phyloP scores from a whole-genome alignment of 345 rosid species.

The Euclidium syriacum region DNA sequence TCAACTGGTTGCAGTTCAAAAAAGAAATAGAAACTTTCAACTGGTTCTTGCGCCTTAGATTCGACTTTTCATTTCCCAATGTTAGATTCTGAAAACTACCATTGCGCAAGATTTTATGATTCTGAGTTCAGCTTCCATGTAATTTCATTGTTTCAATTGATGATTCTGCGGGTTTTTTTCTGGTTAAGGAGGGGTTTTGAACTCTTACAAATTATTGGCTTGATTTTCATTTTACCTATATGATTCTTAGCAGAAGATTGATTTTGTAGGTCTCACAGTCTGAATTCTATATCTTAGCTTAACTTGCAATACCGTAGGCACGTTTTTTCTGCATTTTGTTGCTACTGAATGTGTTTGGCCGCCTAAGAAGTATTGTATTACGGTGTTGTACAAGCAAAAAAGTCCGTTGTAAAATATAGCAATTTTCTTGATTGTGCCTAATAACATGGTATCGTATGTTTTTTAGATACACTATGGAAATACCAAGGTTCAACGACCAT shows the following conservation, averaged over 20 bases:
- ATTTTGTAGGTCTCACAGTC: background rate
- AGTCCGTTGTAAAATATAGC: too few species aligned
- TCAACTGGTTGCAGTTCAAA: background rate
- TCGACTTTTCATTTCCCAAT: background rate
- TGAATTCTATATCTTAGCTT: too few species aligned
- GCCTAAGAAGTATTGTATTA: background rate
- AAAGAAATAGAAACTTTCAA: too few species aligned
- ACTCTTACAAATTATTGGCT: too few species aligned
- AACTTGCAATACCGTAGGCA: too few species aligned
- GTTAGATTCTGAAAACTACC: background rate
- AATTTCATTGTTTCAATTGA: too few species aligned
- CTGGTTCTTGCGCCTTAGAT: background rate
- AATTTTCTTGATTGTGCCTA: background rate
- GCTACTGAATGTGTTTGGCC: background rate
- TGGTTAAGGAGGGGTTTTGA: too few species aligned
- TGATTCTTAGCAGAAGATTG: background rate
- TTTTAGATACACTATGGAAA: constrained; percentile 84
- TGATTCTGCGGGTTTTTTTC: too few species aligned
- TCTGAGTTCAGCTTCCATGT: background rate
- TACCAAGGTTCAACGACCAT: constrained; percentile 87
- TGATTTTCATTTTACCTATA: background rate
- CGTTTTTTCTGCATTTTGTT: too few species aligned
- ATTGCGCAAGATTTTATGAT: background rate
- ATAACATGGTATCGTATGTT: background rate
- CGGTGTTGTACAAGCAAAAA: too few species aligned